Evolutionary conservation across 257 asterid genomes (phyloP).

Genomic region (Coffea eugenioides): DNA sequence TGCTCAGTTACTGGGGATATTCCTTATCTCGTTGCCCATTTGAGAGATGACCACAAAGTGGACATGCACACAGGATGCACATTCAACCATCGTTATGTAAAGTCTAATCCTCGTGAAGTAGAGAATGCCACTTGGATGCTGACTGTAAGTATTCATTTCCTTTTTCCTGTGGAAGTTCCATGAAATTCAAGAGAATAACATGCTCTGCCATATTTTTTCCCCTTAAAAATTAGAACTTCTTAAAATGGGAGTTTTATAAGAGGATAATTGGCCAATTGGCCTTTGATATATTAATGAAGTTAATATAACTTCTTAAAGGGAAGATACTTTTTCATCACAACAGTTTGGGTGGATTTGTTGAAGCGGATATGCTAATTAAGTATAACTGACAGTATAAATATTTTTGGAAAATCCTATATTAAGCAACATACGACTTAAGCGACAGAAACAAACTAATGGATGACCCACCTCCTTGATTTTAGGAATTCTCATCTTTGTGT

Average conservation of each 20-base stretch:
- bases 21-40: constrained; percentile 70
- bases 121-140: constrained; percentile 91
- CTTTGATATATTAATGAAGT: neutral
- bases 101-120: constrained; percentile 82
- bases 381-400: neutral
- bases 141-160: constrained; percentile 48
- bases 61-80: constrained; percentile 91
- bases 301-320: no score
- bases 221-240: neutral
- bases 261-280: neutral
- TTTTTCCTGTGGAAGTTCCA: neutral
- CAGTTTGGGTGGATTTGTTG: neutral
- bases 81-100: constrained; percentile 78
- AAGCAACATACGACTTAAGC: no score
- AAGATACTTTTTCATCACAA: neutral
- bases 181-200: neutral
- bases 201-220: neutral
- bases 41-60: constrained; percentile 80
- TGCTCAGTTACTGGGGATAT: constrained; percentile 69
- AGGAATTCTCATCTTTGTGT: no score
- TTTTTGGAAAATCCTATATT: neutral
- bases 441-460: no score
- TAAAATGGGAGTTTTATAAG: neutral
- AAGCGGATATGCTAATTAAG: neutral
- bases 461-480: no score